Base-by-base conservation (phyloP, 768 basidiomycete genomes). In the Termitomyces sp. region DNA sequence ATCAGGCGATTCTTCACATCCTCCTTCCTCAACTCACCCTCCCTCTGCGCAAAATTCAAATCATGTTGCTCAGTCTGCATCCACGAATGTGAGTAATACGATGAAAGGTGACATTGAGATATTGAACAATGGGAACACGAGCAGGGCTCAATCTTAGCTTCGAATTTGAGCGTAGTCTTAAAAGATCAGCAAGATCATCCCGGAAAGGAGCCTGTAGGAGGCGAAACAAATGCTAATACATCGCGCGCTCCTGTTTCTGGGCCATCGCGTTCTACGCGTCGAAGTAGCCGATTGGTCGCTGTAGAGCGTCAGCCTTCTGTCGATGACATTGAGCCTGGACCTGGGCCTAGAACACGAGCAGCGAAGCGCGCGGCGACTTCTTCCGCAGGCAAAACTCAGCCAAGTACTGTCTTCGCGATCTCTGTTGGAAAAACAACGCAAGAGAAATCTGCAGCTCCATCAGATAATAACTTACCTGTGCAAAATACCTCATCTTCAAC, bases 141-240 rank as follows among this genome's bases (percentile, higher is more conserved):
- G 2, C 30, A 70, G 30, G 61, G 65, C 32, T 68, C 16, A 54
- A 16, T 18, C 22, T 54, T 24, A 14, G 16, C 65, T 18, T 61
- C 61, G 9, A 58, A 61, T 16, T 57, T 58, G 12, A 26, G 1
- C 26, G 36, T 32, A 26, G 22, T 18, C 10, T 16, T 18, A 22
- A 48, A 28, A 24, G 38, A 36, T 33, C 43, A 54, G 36, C 59
- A 49, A 6, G 54, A 30, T 13, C 43, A 56, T 6, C n/a, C 16
- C 14, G 54, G 18, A 22, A 35, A 38, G 30, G 33, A 32, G 22
- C 47, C 55, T n/a, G 1, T 12, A 26, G 24, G n/a, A 24, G 28
- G 38, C 42, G 53, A 56, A 43, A 44, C 40, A 8, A 51, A 33
- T 20, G 43, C 28, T 36, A n/a, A 18, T 18, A 43, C 45, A 38